Percentiles rank a stretch among this genome's conserved stretches.
Conservation (phyloP, 768 basidiomycete genomes). For the Leccinum sublutescens region DNA sequence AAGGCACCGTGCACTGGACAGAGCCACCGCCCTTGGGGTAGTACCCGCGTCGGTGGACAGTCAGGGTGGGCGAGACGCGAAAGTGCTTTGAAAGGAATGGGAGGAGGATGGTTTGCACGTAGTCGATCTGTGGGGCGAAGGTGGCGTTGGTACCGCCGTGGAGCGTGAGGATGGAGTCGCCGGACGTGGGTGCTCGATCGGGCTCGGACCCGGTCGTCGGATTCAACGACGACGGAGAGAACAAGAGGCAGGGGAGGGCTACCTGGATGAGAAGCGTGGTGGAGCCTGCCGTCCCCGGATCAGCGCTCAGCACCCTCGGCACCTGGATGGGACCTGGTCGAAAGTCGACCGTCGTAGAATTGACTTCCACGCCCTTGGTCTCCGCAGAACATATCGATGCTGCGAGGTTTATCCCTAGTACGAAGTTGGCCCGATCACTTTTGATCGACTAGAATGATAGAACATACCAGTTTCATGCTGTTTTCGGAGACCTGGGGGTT, state of each 20-base stretch:
- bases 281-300: slow-evolving; percentile 64
- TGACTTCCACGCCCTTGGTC: slow-evolving; percentile 53
- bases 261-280: slow-evolving; percentile 71
- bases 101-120: slow-evolving; percentile 60
- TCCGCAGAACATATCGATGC: slow-evolving; percentile 56
- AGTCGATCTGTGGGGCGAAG: slow-evolving; percentile 75
- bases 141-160: slow-evolving; percentile 73
- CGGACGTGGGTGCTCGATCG: slow-evolving; percentile 30
- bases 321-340: slow-evolving; percentile 44
- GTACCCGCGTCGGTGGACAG: slow-evolving; percentile 61
- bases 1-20: slow-evolving; percentile 41
- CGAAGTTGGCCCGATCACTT: not conserved
- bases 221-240: slow-evolving; percentile 33
- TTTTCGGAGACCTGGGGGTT: slow-evolving; percentile 62
- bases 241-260: slow-evolving; percentile 66
- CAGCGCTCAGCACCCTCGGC: slow-evolving; percentile 43
- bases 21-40: slow-evolving; percentile 73
- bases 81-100: slow-evolving; percentile 67
- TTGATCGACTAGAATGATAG: not conserved
- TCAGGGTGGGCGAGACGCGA: slow-evolving; percentile 40
- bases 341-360: slow-evolving; percentile 56
- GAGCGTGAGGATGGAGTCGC: slow-evolving; percentile 51
- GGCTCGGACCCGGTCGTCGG: not conserved
- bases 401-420: slow-evolving; percentile 61
- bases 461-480: slow-evolving; percentile 67